Evolutionary conservation across 2,329 filamentous ascomycete genomes (phyloP).

Genomic region (Apiospora marii): DNA sequence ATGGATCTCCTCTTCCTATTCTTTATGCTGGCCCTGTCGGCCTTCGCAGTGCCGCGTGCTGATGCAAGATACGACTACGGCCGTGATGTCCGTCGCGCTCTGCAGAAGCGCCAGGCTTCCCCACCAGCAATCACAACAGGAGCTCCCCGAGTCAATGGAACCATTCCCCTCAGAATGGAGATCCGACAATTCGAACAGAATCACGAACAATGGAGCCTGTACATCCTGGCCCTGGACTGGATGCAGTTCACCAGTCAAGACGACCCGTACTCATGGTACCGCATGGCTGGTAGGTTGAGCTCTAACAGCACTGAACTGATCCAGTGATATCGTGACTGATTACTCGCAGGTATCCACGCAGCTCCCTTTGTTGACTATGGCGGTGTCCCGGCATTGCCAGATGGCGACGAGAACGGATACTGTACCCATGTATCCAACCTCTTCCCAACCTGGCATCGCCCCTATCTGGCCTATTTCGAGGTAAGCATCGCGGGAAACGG

Average conservation of each 20-base stretch:
- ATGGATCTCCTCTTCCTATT: neutral
- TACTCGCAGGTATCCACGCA: slow-evolving; percentile 75
- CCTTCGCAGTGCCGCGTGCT: neutral
- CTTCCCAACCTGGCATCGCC: slow-evolving; percentile 85
- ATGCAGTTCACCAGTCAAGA: slow-evolving; percentile 73
- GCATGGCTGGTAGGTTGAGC: slow-evolving; percentile 71
- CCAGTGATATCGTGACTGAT: slow-evolving; percentile 29
- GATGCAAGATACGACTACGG: slow-evolving; percentile 57
- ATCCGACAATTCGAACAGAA: slow-evolving; percentile 72
- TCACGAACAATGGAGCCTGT: slow-evolving; percentile 76
- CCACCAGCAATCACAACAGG: slow-evolving; percentile 50
- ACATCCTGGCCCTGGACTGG: slow-evolving; percentile 75
- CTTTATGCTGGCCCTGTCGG: neutral
- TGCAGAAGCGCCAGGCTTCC: slow-evolving; percentile 49
- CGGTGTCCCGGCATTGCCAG: slow-evolving; percentile 56
- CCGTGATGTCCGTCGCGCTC: slow-evolving; percentile 47
- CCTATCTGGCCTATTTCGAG: slow-evolving; percentile 73
- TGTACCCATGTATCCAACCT: slow-evolving; percentile 79
- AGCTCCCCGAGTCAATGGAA: slow-evolving; percentile 50
- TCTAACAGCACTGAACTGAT: neutral
- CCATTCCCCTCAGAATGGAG: slow-evolving; percentile 64
- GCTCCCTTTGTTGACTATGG: slow-evolving; percentile 69
- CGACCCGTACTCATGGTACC: slow-evolving; percentile 75
- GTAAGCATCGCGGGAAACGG: slow-evolving; percentile 40
- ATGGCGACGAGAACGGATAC: slow-evolving; percentile 70